These are phyloP conservation scores for Agrocybe chaxingu DNA, from an alignment of 768 basidiomycete species.

Conservation along the genomic window DNA sequence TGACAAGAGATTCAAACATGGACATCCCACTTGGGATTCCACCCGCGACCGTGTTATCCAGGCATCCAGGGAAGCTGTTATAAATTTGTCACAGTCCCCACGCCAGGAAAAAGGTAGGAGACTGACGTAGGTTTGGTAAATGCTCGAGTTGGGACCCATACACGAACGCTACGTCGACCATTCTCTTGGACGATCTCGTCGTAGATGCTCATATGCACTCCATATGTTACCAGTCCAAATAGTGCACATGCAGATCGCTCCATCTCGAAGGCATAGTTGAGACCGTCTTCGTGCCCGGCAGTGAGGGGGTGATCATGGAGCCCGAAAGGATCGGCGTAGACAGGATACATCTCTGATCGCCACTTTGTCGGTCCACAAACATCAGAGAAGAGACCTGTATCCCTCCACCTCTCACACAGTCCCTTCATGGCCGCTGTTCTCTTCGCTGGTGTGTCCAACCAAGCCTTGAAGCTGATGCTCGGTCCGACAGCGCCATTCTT, in stretches of 20 bases:
- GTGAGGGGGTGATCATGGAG: constrained; percentile 42
- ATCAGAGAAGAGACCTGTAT: constrained; percentile 55
- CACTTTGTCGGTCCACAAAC: constrained; percentile 77
- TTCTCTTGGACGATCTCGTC: constrained; percentile 33
- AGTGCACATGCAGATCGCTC: constrained; percentile 87
- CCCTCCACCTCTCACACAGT: constrained; percentile 76
- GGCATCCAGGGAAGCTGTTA: constrained; percentile 72
- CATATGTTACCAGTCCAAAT: constrained; percentile 89
- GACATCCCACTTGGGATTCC: constrained; percentile 83
- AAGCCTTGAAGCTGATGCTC: constrained; percentile 48
- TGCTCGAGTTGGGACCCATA: constrained; percentile 90
- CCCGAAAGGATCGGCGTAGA: constrained; percentile 71
- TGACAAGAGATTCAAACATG: constrained; percentile 72
- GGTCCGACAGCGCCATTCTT: constrained; percentile 24
- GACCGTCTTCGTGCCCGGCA: constrained; percentile 25
- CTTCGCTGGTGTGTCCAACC: constrained; percentile 51
- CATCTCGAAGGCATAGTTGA: constrained; percentile 82
- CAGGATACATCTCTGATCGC: constrained; percentile 81
- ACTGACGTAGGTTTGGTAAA: constrained; percentile 86
- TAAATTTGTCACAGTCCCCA: background rate
- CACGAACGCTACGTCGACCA: constrained; percentile 39
- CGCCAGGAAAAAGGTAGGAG: background rate
- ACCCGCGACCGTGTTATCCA: constrained; percentile 92
- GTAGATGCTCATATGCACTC: constrained; percentile 86
- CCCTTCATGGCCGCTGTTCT: constrained; percentile 62